Percentiles rank a stretch among this genome's conserved stretches.
phyloP scores from a whole-genome alignment of 768 basidiomycete species.

The Punctularia strigosozonata region DNA sequence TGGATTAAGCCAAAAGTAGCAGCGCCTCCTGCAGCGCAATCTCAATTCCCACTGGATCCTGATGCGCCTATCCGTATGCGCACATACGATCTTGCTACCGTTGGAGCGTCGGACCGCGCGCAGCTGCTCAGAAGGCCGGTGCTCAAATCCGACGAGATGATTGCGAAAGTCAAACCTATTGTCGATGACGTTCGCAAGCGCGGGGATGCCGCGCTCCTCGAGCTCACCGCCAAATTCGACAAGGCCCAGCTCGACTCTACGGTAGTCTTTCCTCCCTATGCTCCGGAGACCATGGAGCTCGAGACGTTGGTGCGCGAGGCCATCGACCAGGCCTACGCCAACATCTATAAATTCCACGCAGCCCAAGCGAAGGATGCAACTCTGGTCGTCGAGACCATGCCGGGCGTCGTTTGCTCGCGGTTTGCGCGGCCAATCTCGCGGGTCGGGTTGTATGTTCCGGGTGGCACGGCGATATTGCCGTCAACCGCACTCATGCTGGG shows the following conservation, averaged over 20 bases:
- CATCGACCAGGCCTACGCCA: slow-evolving; percentile 83
- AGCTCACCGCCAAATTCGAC: slow-evolving; percentile 91
- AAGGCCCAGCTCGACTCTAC: slow-evolving; percentile 60
- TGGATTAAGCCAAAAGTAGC: slow-evolving; percentile 31
- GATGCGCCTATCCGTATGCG: slow-evolving; percentile 66
- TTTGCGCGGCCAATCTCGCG: slow-evolving; percentile 93
- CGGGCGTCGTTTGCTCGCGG: slow-evolving; percentile 91
- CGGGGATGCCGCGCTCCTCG: slow-evolving; percentile 80
- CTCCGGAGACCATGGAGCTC: slow-evolving; percentile 49
- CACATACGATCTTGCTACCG: slow-evolving; percentile 43
- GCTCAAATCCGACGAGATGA: slow-evolving; percentile 80
- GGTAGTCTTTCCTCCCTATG: slow-evolving; percentile 70
- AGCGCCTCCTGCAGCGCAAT: slow-evolving; percentile 11
- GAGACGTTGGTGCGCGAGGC: slow-evolving; percentile 58
- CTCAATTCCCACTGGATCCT: slow-evolving; percentile 11
- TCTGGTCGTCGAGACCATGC: slow-evolving; percentile 91
- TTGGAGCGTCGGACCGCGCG: slow-evolving; percentile 41
- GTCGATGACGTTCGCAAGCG: slow-evolving; percentile 74
- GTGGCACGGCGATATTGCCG: slow-evolving; percentile 92
- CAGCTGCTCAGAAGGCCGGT: slow-evolving; percentile 81
- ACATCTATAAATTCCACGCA: slow-evolving; percentile 85
- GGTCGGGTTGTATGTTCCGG: slow-evolving; percentile 94
- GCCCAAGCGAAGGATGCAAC: slow-evolving; percentile 68
- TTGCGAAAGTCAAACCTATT: slow-evolving; percentile 87
- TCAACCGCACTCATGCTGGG: slow-evolving; percentile 98